Base-by-base conservation (phyloP, 306 rosid genomes). In the Heteromeles arbutifolia region DNA sequence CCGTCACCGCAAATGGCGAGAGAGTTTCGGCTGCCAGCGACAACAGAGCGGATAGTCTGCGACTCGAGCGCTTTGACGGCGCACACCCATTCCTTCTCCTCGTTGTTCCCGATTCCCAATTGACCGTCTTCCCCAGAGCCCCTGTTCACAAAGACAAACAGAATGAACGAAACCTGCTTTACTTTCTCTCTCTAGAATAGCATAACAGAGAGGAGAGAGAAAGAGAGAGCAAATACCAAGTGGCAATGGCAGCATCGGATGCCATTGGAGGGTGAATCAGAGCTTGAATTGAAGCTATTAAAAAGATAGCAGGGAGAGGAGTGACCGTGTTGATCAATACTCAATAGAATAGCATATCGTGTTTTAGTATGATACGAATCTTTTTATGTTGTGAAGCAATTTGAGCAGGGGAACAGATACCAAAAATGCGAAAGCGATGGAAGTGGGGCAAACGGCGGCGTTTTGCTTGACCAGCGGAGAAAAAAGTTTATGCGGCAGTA, bases 61-160 rank as follows among this genome's bases (percentile, higher is more conserved):
- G 88, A 79, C 13, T 83, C 78, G 2, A 92, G 87, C 43, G 97
- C 76, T 85, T 87, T 41, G 76, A 92, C 79, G 28, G 70, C 77
- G 81, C 87, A 90, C 5, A 86, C 96, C 81, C 86, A 74, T 34
- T 90, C 99, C 54, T 70, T 90, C 34, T 96, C 99, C 44, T 92
- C 98, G 78, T 91, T 81, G 75, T 68, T 85, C 2, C 98, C 99
- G 25, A 92, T 75, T 75, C 99, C 99, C 37, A 96, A 69, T 78
- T 92, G 99, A 0, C 99, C 98, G 56, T 96, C 99, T 88, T 96
- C 98, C 7, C 99, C 99, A 0, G 99, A 90, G 28, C 99, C 99
- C 98, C 99, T 93, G 89, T 24, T 18, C 65, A 24, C 14, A 22
- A 63, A 61, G 11, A 44, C 59, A 26, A 26, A 44, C 8, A 3